Conservation (phyloP, 495 filamentous ascomycete genomes). For the Staphylotrichum longicolle region DNA sequence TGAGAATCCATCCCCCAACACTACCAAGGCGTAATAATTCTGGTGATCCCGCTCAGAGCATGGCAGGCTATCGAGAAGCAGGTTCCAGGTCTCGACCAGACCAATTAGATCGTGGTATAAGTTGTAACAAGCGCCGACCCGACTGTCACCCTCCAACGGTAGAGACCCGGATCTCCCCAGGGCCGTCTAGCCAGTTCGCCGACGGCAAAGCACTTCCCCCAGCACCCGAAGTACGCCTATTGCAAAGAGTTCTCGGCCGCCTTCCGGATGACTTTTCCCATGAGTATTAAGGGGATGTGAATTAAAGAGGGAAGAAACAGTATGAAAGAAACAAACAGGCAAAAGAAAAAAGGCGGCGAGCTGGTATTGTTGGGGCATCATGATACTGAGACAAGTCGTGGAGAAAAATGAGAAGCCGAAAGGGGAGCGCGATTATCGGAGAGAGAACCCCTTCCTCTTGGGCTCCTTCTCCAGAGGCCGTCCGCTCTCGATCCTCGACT, state of each 20-base stretch:
- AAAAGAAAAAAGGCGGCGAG: conserved; percentile 47
- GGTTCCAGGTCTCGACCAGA: conserved; percentile 2
- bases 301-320: conserved; percentile 50
- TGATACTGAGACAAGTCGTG: conserved; percentile 49
- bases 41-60: conserved; percentile 20
- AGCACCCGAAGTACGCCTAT: conserved; percentile 16
- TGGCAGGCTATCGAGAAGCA: conserved; percentile 6
- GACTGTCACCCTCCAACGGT: conserved; percentile 25
- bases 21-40: conserved; percentile 13
- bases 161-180: conserved; percentile 30
- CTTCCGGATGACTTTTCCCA: conserved; percentile 32
- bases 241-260: conserved; percentile 23
- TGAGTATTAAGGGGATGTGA: conserved; percentile 47
- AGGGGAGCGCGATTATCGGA: conserved; percentile 63
- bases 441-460: conserved; percentile 95
- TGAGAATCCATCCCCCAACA: neutral
- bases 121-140: conserved; percentile 39
- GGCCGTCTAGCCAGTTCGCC: conserved; percentile 27
- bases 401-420: conserved; percentile 27
- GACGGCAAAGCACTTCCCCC: conserved; percentile 26
- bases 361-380: conserved; percentile 52
- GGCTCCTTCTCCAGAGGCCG: conserved; percentile 95
- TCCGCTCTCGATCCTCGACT: conserved; percentile 85
- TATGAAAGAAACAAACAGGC: conserved; percentile 33
- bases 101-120: conserved; percentile 9